Percentiles rank a stretch among this genome's conserved stretches.
Conservation (phyloP, 805 yeast species). For the Metschnikowia shivogae region DNA sequence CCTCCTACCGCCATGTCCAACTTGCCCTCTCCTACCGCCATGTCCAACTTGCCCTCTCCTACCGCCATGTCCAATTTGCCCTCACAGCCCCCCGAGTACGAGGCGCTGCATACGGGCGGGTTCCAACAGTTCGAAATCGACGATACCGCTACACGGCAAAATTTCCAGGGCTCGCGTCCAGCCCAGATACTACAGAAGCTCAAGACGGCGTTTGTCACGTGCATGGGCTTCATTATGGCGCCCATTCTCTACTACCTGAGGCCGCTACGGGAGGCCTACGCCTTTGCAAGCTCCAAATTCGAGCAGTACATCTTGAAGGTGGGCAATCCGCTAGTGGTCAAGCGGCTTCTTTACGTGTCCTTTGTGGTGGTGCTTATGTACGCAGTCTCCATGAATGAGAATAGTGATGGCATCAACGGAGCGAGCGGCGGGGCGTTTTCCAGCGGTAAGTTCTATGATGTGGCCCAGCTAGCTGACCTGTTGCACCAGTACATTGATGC, state of each 20-base stretch:
- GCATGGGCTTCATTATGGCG: slow-evolving; percentile 34
- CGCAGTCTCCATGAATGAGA: slow-evolving; percentile 54
- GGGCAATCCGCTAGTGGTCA: slow-evolving; percentile 86
- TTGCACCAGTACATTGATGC: slow-evolving; percentile 50
- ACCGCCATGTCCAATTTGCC: slow-evolving; percentile 1
- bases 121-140: slow-evolving; percentile 37
- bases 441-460: slow-evolving; percentile 61
- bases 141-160: slow-evolving; percentile 17
- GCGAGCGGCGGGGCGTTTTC: slow-evolving; percentile 39
- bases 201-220: slow-evolving; percentile 33
- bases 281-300: slow-evolving; percentile 38
- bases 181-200: slow-evolving; percentile 34
- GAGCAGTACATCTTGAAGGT: slow-evolving; percentile 58
- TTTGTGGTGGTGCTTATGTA: slow-evolving; percentile 58
- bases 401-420: slow-evolving; percentile 36
- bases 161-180: not conserved
- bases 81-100: slow-evolving; percentile 2
- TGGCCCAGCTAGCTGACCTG: slow-evolving; percentile 45
- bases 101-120: not conserved
- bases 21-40: slow-evolving; percentile 1
- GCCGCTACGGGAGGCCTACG: slow-evolving; percentile 49
- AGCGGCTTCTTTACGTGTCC: slow-evolving; percentile 68
- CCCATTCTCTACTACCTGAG: slow-evolving; percentile 46
- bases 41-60: not conserved
- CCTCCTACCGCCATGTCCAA: not conserved